Evolutionary conservation across 2,329 filamentous ascomycete species (phyloP).

Genomic region (Ascosphaera aggregata): DNA sequence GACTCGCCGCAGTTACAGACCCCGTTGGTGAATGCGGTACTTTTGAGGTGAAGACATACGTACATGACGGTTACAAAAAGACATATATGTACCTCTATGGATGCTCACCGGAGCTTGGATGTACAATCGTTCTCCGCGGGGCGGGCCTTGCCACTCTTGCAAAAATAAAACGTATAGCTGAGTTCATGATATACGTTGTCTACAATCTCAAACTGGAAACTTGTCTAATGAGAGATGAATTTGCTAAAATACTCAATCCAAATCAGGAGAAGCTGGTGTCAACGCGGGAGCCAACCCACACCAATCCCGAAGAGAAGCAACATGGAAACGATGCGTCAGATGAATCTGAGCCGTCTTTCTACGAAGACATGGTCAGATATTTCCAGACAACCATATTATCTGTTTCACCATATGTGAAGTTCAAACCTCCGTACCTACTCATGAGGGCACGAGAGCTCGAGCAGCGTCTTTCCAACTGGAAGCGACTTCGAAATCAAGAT

Average conservation of each 20-base stretch:
- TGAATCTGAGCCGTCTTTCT: conserved; percentile 69
- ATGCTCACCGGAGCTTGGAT: conserved; percentile 71
- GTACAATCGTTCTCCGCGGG: conserved; percentile 79
- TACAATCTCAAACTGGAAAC: conserved; percentile 96
- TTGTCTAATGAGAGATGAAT: conserved; percentile 80
- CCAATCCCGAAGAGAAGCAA: not conserved
- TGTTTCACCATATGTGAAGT: conserved; percentile 88
- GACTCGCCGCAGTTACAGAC: conserved; percentile 53
- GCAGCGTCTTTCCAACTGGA: conserved; percentile 57
- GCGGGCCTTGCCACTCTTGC: conserved; percentile 46
- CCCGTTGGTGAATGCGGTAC: conserved; percentile 59
- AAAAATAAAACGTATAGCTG: conserved; percentile 76
- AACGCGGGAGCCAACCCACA: not conserved
- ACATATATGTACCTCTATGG: conserved; percentile 92
- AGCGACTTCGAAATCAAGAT: conserved; percentile 53
- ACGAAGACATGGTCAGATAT: conserved; percentile 84
- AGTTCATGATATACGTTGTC: conserved; percentile 98
- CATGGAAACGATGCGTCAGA: conserved; percentile 14
- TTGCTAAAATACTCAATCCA: conserved; percentile 47
- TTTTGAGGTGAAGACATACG: conserved; percentile 90
- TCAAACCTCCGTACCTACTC: conserved; percentile 77
- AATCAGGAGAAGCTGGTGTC: conserved; percentile 6
- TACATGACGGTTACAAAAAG: conserved; percentile 66
- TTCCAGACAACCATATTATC: conserved; percentile 86
- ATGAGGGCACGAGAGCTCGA: conserved; percentile 87